These are phyloP conservation scores for Echria macrotheca DNA, from an alignment of 495 filamentous ascomycete genomes.

Conservation along the genomic window DNA sequence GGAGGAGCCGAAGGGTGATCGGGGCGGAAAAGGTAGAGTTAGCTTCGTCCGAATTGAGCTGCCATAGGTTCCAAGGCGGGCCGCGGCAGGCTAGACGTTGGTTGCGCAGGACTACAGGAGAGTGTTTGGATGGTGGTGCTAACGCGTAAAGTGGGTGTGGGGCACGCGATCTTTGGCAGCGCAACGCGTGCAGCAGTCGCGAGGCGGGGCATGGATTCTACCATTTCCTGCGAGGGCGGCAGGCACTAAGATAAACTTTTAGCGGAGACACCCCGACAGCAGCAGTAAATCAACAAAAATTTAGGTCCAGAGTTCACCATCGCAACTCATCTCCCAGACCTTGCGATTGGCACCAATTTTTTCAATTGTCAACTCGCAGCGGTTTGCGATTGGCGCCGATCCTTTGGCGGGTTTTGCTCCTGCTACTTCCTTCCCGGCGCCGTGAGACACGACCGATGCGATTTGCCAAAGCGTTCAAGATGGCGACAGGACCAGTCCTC, in stretches of 20 bases:
- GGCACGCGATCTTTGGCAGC: not conserved
- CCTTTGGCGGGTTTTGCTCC: too few species aligned
- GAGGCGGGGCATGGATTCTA: not conserved
- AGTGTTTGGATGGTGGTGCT: not conserved
- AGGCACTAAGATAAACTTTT: too few species aligned
- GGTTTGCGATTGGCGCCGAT: not conserved
- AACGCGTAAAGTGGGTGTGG: not conserved
- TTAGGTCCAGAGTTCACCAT: not conserved
- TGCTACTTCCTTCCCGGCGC: too few species aligned
- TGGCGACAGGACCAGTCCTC: slow-evolving; percentile 56
- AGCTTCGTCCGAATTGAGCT: too few species aligned
- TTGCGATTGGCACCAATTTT: not conserved
- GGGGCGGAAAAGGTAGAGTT: too few species aligned
- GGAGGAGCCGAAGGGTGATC: too few species aligned
- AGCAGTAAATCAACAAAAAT: not conserved
- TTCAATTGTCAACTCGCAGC: not conserved
- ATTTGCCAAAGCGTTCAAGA: slow-evolving; percentile 29
- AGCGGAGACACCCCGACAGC: too few species aligned
- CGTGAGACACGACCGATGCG: too few species aligned
- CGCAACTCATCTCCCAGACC: not conserved
- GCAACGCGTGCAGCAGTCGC: not conserved
- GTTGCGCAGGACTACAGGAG: not conserved
- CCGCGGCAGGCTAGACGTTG: not conserved
- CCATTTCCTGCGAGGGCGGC: too few species aligned
- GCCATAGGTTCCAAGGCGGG: too few species aligned